Base-by-base conservation (phyloP, 768 basidiomycete genomes). In the Mycena pura region DNA sequence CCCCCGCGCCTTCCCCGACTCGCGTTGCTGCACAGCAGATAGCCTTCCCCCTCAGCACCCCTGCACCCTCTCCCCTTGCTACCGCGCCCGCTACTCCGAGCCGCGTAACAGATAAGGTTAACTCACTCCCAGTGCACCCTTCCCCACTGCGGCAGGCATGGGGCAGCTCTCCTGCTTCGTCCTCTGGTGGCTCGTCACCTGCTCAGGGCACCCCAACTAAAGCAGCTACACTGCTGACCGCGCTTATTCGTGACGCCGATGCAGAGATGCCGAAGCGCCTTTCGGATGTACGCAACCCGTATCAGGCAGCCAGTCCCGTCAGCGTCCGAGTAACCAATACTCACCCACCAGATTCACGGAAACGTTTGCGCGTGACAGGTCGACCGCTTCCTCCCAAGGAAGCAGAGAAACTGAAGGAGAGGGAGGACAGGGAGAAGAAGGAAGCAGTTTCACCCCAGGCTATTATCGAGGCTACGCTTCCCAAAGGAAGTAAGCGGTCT, bases 141-240 rank as follows among this genome's bases (percentile, higher is more conserved):
- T 93, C 91, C 10, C 92, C 91, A 24, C 76, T 93, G 41, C 84
- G 91, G 6, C 88, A 93, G 65, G 80, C 89, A 3, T 92, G 91
- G 91, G 77, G 80, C 17, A 76, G 79, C 41, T 82, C 83, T 1
- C 79, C 77, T 13, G 73, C 73, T 17, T 77, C 82, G 0, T 72
- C 72, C 24, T 79, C 81, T 5, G 65, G 58, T 6, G 73, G 72
- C 54, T 77, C 74, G 28, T 49, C 68, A 7, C 49, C 73, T 38
- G 71, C 77, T 34, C 70, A 78, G 50, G 69, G 74, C 19, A 84
- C 79, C 53, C 85, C 83, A 25, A 90, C 89, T 2, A 84, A 87
- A 66, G 85, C 89, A 6, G 91, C 90, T 11, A 84, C 78, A 68
- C 84, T 86, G 51, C 86, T 91, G 83, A 80, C 86, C 1, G 86